These are phyloP conservation scores for Cephalotrichum gorgonifer DNA, from an alignment of 2,329 filamentous ascomycete genomes.

Conservation along the genomic window DNA sequence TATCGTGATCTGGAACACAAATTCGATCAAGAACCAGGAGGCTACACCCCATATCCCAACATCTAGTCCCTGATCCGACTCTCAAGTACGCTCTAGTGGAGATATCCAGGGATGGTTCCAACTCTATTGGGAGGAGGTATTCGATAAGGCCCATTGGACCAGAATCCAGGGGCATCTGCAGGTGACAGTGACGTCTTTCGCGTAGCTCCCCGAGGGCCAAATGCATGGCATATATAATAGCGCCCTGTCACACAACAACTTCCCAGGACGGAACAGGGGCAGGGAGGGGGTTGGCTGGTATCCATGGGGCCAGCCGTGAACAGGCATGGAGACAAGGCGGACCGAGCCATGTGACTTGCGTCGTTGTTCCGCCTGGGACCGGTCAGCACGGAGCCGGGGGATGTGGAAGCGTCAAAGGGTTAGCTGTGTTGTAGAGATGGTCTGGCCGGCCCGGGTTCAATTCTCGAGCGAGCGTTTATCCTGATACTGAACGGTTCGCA, in stretches of 20 bases:
- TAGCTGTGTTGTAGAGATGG: not conserved
- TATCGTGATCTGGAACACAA: no score
- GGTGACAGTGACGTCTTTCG: not conserved
- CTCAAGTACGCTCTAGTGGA: no score
- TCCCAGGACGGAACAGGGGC: not conserved
- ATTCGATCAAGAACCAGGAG: no score
- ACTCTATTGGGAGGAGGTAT: no score
- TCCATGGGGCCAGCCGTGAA: not conserved
- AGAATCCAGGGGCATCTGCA: not conserved
- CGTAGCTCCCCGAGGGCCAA: not conserved
- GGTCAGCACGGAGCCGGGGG: not conserved
- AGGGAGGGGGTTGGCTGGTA: not conserved
- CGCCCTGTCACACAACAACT: not conserved
- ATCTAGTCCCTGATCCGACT: no score
- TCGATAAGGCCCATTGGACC: no score
- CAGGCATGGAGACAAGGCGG: not conserved
- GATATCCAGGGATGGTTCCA: no score
- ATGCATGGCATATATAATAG: not conserved
- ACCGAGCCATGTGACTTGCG: not conserved
- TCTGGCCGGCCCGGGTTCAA: no score
- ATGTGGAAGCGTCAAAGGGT: not conserved
- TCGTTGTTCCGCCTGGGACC: not conserved
- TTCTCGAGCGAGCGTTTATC: not conserved
- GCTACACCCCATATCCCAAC: no score
- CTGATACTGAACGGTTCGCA: no score